These are phyloP conservation scores for Mycosarcoma mackinlayi DNA, from an alignment of 1,284 basidiomycete genomes.

Conservation along the genomic window DNA sequence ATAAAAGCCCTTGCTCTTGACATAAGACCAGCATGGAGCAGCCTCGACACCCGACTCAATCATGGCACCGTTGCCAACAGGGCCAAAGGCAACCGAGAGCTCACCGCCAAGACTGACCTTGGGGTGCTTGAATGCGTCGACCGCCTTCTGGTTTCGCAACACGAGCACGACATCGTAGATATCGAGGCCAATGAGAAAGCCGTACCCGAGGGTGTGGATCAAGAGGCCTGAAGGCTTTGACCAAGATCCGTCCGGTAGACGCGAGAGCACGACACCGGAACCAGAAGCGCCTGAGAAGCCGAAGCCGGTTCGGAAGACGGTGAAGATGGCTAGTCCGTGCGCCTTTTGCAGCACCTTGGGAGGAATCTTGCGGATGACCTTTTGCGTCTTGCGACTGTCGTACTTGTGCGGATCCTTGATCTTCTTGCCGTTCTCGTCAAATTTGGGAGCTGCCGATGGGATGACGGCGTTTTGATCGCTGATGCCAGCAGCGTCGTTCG, in stretches of 20 bases:
- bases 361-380: slow-evolving; percentile 66
- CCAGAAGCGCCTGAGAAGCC: slow-evolving; percentile 58
- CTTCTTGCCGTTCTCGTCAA: slow-evolving; percentile 43
- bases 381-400: slow-evolving; percentile 63
- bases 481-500: slow-evolving; percentile 34
- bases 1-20: slow-evolving; percentile 68
- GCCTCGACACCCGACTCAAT: slow-evolving; percentile 62
- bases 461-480: slow-evolving; percentile 30
- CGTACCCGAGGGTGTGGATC: slow-evolving; percentile 64
- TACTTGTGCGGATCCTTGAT: slow-evolving; percentile 55
- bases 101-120: slow-evolving; percentile 67
- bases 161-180: slow-evolving; percentile 69
- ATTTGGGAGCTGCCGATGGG: slow-evolving; percentile 24
- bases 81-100: slow-evolving; percentile 62
- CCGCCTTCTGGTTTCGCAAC: slow-evolving; percentile 62
- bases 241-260: slow-evolving; percentile 66
- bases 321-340: slow-evolving; percentile 65
- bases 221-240: slow-evolving; percentile 64
- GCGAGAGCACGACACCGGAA: slow-evolving; percentile 64
- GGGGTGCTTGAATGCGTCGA: slow-evolving; percentile 60
- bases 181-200: slow-evolving; percentile 66
- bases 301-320: slow-evolving; percentile 64
- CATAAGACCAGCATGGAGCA: slow-evolving; percentile 65
- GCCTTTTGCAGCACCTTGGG: slow-evolving; percentile 52
- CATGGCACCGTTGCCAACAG: slow-evolving; percentile 67